Conservation (phyloP, 768 basidiomycete genomes). For the Rhizopogon vinicolor region DNA sequence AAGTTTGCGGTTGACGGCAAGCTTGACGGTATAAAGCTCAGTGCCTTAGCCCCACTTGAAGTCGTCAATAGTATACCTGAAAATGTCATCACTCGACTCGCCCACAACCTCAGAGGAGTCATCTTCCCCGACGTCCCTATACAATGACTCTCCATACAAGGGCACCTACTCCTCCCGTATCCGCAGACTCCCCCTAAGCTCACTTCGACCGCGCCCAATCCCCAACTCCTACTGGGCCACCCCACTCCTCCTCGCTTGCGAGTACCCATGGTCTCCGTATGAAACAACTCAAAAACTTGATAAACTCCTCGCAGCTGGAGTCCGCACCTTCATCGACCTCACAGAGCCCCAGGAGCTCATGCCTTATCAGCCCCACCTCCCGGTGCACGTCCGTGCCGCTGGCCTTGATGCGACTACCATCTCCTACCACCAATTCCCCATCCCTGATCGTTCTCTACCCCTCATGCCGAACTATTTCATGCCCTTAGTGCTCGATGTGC, state of each 20-base stretch:
- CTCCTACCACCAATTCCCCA: constrained; percentile 77
- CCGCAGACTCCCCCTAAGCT: not conserved
- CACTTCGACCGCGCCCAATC: constrained; percentile 46
- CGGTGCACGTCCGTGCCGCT: constrained; percentile 46
- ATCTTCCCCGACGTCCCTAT: not conserved
- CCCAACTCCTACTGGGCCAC: constrained; percentile 89
- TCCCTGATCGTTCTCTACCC: constrained; percentile 68
- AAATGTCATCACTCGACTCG: not conserved
- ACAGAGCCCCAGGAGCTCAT: constrained; percentile 77
- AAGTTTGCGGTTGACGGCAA: no score
- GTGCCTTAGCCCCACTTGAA: no score
- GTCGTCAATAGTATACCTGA: not conserved
- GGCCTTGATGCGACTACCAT: constrained; percentile 51
- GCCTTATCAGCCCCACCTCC: constrained; percentile 57
- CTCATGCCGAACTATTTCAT: constrained; percentile 49
- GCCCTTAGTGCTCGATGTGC: constrained; percentile 51
- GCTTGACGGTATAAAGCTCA: no score
- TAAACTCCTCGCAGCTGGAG: constrained; percentile 63
- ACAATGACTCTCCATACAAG: not conserved
- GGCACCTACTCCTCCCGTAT: not conserved
- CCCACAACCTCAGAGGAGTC: not conserved
- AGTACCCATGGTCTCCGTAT: constrained; percentile 73
- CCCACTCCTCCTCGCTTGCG: constrained; percentile 66
- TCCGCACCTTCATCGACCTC: constrained; percentile 80
- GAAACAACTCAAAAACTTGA: constrained; percentile 62